Conservation (phyloP, 306 rosid genomes). For the Rosa lucieae region DNA sequence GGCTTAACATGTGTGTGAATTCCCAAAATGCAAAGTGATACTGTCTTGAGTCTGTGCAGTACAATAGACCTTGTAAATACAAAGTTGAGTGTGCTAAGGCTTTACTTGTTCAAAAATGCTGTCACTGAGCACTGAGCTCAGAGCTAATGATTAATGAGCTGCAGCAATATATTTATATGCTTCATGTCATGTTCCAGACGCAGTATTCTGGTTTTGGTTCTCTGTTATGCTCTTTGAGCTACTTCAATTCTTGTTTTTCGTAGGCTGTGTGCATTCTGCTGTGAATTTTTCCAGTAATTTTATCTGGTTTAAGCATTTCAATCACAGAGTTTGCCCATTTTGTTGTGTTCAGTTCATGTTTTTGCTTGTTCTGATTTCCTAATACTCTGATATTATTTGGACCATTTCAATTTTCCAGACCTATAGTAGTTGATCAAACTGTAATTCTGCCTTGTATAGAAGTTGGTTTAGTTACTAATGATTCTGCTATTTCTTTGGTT, state of each 20-base stretch:
- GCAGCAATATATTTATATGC: background rate
- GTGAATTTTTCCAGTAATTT: background rate
- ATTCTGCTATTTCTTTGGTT: too few relatives aligned
- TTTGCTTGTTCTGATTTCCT: background rate
- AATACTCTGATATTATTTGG: too few relatives aligned
- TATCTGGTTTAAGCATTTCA: background rate
- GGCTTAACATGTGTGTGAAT: too few relatives aligned
- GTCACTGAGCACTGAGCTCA: background rate
- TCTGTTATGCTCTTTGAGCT: background rate
- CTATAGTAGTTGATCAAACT: too few relatives aligned
- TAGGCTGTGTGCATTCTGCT: background rate
- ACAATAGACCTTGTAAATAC: background rate
- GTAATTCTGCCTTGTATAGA: too few relatives aligned
- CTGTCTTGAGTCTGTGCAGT: background rate
- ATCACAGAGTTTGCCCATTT: constrained; percentile 2
- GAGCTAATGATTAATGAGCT: background rate
- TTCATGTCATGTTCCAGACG: background rate
- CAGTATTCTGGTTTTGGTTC: background rate
- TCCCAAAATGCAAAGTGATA: too few relatives aligned
- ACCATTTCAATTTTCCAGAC: too few relatives aligned
- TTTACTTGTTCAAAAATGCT: background rate
- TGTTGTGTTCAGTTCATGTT: background rate
- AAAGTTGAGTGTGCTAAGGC: background rate
- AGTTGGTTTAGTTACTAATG: too few relatives aligned
- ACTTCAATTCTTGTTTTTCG: background rate